Evolutionary conservation across 148 eudicot genomes (phyloP).

Genomic region (Fagopyrum tataricum): DNA sequence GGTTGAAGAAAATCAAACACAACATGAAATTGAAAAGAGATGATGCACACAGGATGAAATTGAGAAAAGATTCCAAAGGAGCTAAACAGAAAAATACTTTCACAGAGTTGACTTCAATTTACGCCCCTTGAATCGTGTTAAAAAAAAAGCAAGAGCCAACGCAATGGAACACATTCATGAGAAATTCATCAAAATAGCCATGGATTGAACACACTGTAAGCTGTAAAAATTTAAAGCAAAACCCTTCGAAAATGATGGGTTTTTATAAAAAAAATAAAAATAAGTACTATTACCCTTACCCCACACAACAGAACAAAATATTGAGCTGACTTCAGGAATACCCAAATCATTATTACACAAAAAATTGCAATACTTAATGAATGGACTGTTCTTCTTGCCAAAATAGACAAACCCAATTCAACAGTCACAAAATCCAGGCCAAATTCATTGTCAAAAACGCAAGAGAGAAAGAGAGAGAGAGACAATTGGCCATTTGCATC

Average conservation of each 20-base stretch:
- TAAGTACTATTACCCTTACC: background rate
- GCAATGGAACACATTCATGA: background rate
- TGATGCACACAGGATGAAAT: background rate
- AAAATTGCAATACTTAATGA: background rate
- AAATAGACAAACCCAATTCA: constrained; percentile 1
- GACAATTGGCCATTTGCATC: constrained; percentile 87
- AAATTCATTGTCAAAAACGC: background rate
- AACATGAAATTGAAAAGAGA: background rate
- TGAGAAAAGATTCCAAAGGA: background rate
- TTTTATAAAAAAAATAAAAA: background rate
- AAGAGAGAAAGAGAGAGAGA: constrained; percentile 1
- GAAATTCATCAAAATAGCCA: background rate
- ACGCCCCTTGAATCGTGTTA: background rate
- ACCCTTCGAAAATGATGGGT: background rate
- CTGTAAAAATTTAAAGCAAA: background rate
- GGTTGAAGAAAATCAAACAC: background rate
- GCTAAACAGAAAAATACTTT: background rate
- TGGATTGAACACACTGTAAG: background rate
- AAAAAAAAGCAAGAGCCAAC: background rate
- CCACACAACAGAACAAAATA: background rate
- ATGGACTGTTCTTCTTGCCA: background rate
- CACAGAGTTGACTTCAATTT: background rate
- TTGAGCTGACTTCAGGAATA: background rate
- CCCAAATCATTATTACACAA: background rate
- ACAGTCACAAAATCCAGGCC: background rate